Evolutionary conservation across 352 stramenopile species (phyloP), one percentile per base, ranked within the genome.

Genomic region (Phytophthora gonapodyides): DNA sequence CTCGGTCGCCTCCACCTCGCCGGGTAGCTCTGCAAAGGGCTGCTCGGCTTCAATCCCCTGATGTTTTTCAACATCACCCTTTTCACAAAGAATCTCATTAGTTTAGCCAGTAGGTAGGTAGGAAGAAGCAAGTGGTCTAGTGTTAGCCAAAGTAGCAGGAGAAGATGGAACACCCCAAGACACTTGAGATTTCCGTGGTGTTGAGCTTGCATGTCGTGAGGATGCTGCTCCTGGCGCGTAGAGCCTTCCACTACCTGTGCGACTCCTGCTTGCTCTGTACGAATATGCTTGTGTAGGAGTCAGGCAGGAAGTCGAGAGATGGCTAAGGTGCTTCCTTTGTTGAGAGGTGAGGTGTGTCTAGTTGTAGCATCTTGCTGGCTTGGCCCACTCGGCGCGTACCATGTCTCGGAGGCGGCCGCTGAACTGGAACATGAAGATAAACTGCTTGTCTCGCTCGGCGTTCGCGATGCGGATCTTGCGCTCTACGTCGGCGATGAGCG

Each of bases 401-500:
- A 77, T 65, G 27, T 55, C 57, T 53, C 76, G 72, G 17, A 88
- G 49, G 10, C 62, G 51, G 16, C 63, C 46, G 58, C 73, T 86
- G 67, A 80, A 89, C 69, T 85, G 76, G 52, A 84, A 79, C 77
- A 89, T 87, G 63, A 84, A 74, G 27, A 75, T 69, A 41, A 89
- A 85, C 64, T 89, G 76, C 45, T 65, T 73, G 62, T 84, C 74
- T 9, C 80, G 76, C 31, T 87, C 73, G 2, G 44, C 44, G 24
- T 71, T 76, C 13, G 56, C 57, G 13, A 43, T 17, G n/a, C 38
- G 44, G 35, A 82, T 71, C 41, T 76, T 65, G 38, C 49, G 50
- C 56, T 89, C 68, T 17, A 71, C 40, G 5, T 69, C 53, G 7
- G 70, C 52, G 36, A 85, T 81, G 24, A 71, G 47, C 30, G 69